These are phyloP conservation scores for Ziziphus jujuba DNA, from an alignment of 306 rosid genomes.

Conservation along the genomic window DNA sequence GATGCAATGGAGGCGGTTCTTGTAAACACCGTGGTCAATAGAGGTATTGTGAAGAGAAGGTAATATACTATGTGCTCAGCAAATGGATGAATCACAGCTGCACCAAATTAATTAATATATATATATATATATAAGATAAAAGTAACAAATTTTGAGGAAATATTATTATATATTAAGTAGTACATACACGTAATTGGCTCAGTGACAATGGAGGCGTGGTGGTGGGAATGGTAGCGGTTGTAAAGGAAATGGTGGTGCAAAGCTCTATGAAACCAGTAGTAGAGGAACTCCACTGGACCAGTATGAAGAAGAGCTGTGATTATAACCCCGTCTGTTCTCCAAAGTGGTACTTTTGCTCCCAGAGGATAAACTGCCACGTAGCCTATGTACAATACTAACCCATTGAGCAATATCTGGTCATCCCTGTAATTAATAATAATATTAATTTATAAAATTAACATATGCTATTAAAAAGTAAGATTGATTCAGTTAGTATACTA, in stretches of 20 bases:
- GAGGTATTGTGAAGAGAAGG: constrained; percentile 52
- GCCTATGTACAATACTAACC: constrained; percentile 34
- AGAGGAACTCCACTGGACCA: constrained; percentile 68
- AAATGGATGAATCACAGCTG: constrained; percentile 77
- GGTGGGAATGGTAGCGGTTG: constrained; percentile 66
- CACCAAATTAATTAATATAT: constrained; percentile 2
- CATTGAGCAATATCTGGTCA: constrained; percentile 67
- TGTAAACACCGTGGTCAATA: constrained; percentile 28
- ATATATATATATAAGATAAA: too few species aligned
- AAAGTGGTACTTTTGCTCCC: constrained; percentile 35
- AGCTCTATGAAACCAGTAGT: constrained; percentile 79
- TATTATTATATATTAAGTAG: background rate
- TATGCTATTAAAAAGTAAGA: too few species aligned
- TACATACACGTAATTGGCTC: constrained; percentile 48
- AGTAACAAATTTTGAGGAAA: too few species aligned
- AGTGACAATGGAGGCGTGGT: constrained; percentile 43
- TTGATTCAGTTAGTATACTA: too few species aligned
- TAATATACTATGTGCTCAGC: constrained; percentile 59
- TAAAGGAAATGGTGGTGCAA: constrained; percentile 75
- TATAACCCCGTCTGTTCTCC: constrained; percentile 55
- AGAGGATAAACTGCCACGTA: background rate
- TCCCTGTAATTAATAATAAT: constrained; percentile 46
- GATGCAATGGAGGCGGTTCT: constrained; percentile 38
- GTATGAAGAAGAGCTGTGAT: constrained; percentile 41
- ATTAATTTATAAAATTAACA: too few species aligned